Percentiles rank a stretch among this genome's conserved stretches.
Evolutionary conservation across 768 basidiomycete genomes (phyloP).

Genomic region (Asterophora lycoperdoides): DNA sequence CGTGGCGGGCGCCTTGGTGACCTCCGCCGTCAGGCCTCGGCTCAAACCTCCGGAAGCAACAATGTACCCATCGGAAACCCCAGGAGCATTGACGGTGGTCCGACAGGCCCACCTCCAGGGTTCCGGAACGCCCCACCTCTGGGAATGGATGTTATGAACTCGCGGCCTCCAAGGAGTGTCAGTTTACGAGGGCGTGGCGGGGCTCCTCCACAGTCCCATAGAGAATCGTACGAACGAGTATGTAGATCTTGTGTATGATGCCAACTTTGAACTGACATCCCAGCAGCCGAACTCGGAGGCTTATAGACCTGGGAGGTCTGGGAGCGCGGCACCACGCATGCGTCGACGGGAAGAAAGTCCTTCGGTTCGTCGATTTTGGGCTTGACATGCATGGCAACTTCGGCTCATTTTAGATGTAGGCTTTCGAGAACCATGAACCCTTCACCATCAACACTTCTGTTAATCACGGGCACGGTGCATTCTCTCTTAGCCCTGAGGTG

Average conservation of each 20-base stretch:
- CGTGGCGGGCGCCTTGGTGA: slow-evolving; percentile 21
- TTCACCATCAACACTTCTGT: slow-evolving; percentile 5
- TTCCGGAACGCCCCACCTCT: slow-evolving; percentile 6
- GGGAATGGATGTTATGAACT: slow-evolving; percentile 8
- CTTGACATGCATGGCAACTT: background rate
- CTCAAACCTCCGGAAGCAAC: slow-evolving; percentile 31
- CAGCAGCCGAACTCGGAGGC: slow-evolving; percentile 14
- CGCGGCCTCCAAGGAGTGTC: slow-evolving; percentile 2
- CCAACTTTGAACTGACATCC: background rate
- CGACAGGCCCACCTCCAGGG: slow-evolving; percentile 4
- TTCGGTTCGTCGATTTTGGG: slow-evolving; percentile 11
- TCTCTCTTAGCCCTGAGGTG: slow-evolving; percentile 10
- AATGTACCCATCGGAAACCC: slow-evolving; percentile 34
- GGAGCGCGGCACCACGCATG: slow-evolving; percentile 4
- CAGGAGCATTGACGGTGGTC: slow-evolving; percentile 14
- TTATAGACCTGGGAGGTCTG: slow-evolving; percentile 13
- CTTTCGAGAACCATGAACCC: slow-evolving; percentile 9
- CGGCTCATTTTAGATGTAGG: background rate
- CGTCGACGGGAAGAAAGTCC: slow-evolving; percentile 12
- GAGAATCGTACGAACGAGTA: slow-evolving; percentile 26
- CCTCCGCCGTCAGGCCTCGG: slow-evolving; percentile 13
- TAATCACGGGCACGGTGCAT: background rate
- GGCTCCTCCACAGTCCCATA: slow-evolving; percentile 19
- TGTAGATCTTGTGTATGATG: background rate
- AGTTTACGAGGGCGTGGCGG: slow-evolving; percentile 17